phyloP scores from a whole-genome alignment of 1,139 yeast genomes.

The Geotrichum macrosporum region DNA sequence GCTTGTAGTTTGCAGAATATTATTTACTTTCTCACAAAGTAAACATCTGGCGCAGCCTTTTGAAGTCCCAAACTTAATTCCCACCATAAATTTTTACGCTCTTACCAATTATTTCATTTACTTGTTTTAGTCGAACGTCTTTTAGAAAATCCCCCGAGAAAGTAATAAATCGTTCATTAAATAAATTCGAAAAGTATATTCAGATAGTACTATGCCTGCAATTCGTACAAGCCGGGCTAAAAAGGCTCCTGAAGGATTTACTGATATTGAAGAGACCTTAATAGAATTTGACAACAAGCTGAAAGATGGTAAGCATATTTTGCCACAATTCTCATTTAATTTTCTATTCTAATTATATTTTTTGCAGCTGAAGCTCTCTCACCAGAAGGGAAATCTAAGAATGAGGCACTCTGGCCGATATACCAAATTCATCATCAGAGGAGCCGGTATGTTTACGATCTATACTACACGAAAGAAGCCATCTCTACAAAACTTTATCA shows the following conservation, averaged over 20 bases:
- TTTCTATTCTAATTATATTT: slow-evolving; percentile 4
- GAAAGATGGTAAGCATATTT: slow-evolving; percentile 51
- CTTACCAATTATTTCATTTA: too few relatives aligned
- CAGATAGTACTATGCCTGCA: too few relatives aligned
- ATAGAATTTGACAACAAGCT: slow-evolving; percentile 56
- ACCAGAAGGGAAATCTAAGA: slow-evolving; percentile 39
- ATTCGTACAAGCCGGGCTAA: slow-evolving; percentile 44
- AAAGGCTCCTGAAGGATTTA: slow-evolving; percentile 71
- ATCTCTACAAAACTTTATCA: slow-evolving; percentile 68
- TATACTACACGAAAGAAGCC: slow-evolving; percentile 65
- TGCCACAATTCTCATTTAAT: too few relatives aligned
- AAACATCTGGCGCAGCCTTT: too few relatives aligned
- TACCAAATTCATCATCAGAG: slow-evolving; percentile 67
- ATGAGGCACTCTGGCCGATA: slow-evolving; percentile 69
- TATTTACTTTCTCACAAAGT: too few relatives aligned
- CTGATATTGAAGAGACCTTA: slow-evolving; percentile 67
- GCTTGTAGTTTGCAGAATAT: too few relatives aligned
- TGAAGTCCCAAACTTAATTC: too few relatives aligned
- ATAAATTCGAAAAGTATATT: too few relatives aligned
- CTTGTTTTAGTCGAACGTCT: too few relatives aligned
- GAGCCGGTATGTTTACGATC: slow-evolving; percentile 68
- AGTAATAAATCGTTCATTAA: too few relatives aligned
- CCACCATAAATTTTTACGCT: too few relatives aligned
- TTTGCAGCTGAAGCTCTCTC: slow-evolving; percentile 31
- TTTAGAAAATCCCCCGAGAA: too few relatives aligned